Evolutionary conservation across 192 early-diverging fungal species (phyloP).

Genomic region (Jimgerdemannia flammicorona): DNA sequence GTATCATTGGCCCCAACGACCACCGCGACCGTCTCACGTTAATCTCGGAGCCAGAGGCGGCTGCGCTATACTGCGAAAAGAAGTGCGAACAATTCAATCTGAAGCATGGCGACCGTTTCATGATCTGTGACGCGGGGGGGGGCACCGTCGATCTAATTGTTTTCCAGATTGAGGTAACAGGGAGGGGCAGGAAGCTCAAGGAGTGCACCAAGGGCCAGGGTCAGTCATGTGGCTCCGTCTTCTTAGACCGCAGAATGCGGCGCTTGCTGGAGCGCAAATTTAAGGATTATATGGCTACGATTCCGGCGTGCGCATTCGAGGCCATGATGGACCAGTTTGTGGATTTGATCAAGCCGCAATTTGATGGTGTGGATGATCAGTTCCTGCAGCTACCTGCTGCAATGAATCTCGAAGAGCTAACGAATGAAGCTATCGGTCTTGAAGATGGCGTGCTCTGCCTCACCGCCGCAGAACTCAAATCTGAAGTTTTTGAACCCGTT

Average conservation of each 20-base stretch:
- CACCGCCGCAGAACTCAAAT: constrained; percentile 25
- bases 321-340: constrained; percentile 32
- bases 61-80: constrained; percentile 49
- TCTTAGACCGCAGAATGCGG: constrained; percentile 45
- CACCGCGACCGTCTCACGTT: constrained; percentile 38
- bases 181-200: constrained; percentile 22
- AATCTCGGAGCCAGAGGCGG: constrained; percentile 51
- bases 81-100: constrained; percentile 49
- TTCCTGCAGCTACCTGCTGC: constrained; percentile 36
- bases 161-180: constrained; percentile 33
- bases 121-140: constrained; percentile 53
- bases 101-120: constrained; percentile 45
- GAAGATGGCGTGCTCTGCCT: constrained; percentile 26
- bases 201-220: constrained; percentile 47
- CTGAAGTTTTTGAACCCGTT: constrained; percentile 38
- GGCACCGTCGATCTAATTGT: constrained; percentile 51
- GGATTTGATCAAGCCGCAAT: constrained; percentile 30
- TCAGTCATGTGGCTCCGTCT: constrained; percentile 48
- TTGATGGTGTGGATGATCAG: constrained; percentile 44
- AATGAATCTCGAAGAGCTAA: not conserved
- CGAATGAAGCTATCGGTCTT: constrained; percentile 22
- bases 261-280: constrained; percentile 31
- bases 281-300: constrained; percentile 10
- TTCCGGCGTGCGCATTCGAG: constrained; percentile 20
- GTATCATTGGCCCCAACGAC: constrained; percentile 35